These are phyloP conservation scores for Gentiana straminea DNA, from an alignment of 257 asterid species.

Conservation along the genomic window DNA sequence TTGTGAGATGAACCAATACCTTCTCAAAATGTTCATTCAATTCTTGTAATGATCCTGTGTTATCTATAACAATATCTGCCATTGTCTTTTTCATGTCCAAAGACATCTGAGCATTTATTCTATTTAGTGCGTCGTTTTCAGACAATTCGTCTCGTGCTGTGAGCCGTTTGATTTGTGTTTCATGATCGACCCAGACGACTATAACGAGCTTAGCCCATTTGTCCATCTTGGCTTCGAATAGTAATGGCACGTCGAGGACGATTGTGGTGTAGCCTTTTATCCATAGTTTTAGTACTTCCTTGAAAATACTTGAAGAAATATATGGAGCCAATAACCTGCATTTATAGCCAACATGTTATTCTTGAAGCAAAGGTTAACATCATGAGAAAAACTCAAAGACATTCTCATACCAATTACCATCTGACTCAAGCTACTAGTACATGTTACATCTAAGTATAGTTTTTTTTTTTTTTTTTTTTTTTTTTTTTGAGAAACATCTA, in stretches of 20 bases:
- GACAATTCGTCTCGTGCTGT: conserved; percentile 65
- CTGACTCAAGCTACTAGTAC: too few relatives aligned
- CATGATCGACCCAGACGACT: conserved; percentile 83
- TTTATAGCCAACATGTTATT: too few relatives aligned
- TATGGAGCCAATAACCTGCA: conserved; percentile 75
- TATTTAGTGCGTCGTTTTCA: conserved; percentile 57
- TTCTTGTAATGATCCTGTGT: conserved; percentile 58
- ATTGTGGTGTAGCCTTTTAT: conserved; percentile 51
- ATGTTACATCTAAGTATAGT: too few relatives aligned
- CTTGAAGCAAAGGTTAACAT: too few relatives aligned
- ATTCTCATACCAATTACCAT: too few relatives aligned
- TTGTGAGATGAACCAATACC: conserved; percentile 40
- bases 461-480: too few relatives aligned
- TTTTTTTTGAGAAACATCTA: too few relatives aligned
- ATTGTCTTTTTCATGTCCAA: conserved; percentile 60
- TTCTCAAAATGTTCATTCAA: conserved; percentile 45
- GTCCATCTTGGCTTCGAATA: conserved; percentile 86
- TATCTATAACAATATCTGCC: conserved; percentile 69
- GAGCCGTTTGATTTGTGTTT: conserved; percentile 76
- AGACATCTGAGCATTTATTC: conserved; percentile 82
- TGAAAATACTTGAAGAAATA: conserved; percentile 59
- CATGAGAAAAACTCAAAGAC: too few relatives aligned
- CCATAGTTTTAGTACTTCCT: conserved; percentile 77
- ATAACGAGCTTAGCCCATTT: conserved; percentile 74
- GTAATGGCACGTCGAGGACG: conserved; percentile 85